Percentiles rank a stretch among this genome's conserved stretches.
These are phyloP conservation scores for Mycosphaerelloides madeirae DNA, from an alignment of 2,329 filamentous ascomycete genomes.

Conservation along the genomic window DNA sequence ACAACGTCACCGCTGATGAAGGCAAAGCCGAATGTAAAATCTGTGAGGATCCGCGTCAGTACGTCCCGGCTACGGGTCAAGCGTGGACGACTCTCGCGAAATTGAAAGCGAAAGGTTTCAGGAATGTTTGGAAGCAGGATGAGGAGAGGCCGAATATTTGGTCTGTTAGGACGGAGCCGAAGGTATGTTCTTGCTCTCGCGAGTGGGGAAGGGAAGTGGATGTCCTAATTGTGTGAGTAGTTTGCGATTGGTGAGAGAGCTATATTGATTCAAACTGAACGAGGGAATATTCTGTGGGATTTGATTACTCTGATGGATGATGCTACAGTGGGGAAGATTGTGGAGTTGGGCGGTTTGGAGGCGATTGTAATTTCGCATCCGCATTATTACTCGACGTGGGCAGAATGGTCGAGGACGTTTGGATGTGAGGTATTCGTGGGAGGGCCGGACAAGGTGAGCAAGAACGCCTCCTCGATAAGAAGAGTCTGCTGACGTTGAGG, in stretches of 20 bases:
- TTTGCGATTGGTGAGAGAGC: conserved; percentile 70
- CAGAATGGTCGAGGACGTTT: conserved; percentile 67
- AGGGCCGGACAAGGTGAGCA: conserved; percentile 56
- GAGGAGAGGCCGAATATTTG: conserved; percentile 40
- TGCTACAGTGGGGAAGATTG: conserved; percentile 48
- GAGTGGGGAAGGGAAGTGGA: conserved; percentile 21
- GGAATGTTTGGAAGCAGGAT: conserved; percentile 53
- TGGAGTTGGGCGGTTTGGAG: conserved; percentile 13
- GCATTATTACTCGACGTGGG: conserved; percentile 71
- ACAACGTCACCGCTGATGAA: conserved; percentile 46
- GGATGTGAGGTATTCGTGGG: conserved; percentile 64
- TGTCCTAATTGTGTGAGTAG: too few relatives aligned
- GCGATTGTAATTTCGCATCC: conserved; percentile 64
- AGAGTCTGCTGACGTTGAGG: too few relatives aligned
- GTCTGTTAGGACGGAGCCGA: conserved; percentile 40
- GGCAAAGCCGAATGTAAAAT: conserved; percentile 57
- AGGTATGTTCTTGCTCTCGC: background rate
- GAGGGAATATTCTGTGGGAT: conserved; percentile 74
- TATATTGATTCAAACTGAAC: conserved; percentile 58
- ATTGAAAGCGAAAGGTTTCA: conserved; percentile 34
- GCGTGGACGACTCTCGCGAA: conserved; percentile 57
- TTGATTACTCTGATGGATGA: conserved; percentile 64
- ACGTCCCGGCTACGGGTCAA: conserved; percentile 59
- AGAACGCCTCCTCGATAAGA: too few relatives aligned
- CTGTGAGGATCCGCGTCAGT: conserved; percentile 65